Percentiles rank a stretch among this genome's conserved stretches.
Conservation (phyloP, 2,329 filamentous ascomycete species). For the Cephalotrichum gorgonifer region DNA sequence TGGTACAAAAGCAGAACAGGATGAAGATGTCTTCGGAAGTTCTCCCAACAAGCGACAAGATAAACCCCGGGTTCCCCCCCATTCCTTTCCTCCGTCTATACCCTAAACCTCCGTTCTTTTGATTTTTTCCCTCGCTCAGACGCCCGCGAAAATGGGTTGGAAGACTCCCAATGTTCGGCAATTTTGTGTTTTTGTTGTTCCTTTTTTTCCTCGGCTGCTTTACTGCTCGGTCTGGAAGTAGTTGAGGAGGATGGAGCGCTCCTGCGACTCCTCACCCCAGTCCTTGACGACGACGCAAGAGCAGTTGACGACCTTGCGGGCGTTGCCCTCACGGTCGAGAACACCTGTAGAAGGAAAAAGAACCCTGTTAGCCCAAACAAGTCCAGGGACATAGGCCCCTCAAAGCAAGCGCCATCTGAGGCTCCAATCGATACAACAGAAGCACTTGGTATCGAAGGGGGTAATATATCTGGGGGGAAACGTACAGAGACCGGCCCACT, state of each 20-base stretch:
- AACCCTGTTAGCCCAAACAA: conserved; percentile 20
- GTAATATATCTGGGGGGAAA: conserved; percentile 25
- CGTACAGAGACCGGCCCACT: conserved; percentile 99
- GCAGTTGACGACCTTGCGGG: conserved; percentile 99
- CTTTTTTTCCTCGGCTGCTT: conserved; percentile 11
- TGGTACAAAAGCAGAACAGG: conserved; percentile 25
- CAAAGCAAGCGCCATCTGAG: not conserved
- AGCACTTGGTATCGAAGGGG: too few species aligned
- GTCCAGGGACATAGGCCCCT: not conserved
- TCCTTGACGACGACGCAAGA: conserved; percentile 99
- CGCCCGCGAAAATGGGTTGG: conserved; percentile 10
- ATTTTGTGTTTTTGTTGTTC: too few species aligned
- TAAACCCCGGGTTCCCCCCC: not conserved
- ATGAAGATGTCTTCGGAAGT: conserved; percentile 16
- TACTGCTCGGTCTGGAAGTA: conserved; percentile 96
- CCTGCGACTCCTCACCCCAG: conserved; percentile 99
- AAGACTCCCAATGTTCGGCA: too few species aligned
- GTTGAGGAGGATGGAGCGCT: conserved; percentile 98
- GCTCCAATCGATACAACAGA: not conserved
- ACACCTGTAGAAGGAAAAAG: conserved; percentile 58
- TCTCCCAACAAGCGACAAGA: conserved; percentile 13
- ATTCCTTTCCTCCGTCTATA: conserved; percentile 22
- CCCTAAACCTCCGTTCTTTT: conserved; percentile 12
- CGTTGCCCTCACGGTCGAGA: conserved; percentile 97
- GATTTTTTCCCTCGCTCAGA: not conserved